A percentile compares a stretch with the other conserved stretches of the same genome.
phyloP scores from a whole-genome alignment of 495 filamentous ascomycete species.

The Aspergillus nanangensis region DNA sequence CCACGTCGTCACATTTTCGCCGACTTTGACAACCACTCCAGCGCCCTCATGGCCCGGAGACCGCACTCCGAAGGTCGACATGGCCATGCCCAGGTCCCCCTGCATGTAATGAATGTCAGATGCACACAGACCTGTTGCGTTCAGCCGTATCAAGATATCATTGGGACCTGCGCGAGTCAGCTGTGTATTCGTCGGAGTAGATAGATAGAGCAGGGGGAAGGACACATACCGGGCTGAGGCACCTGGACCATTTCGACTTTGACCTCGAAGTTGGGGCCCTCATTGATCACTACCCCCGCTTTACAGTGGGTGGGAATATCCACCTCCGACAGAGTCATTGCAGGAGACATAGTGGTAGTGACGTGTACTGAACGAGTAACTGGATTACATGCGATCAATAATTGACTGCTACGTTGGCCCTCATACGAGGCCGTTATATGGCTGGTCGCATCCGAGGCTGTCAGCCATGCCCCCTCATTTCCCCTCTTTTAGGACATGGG shows the following conservation, averaged over 20 bases:
- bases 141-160: constrained; percentile 43
- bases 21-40: constrained; percentile 50
- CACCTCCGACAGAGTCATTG: constrained; percentile 1
- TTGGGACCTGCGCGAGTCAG: constrained; percentile 31
- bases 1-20: constrained; percentile 46
- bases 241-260: constrained; percentile 49
- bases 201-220: too few species aligned
- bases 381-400: neutral
- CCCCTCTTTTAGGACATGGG: neutral
- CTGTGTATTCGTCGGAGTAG: neutral
- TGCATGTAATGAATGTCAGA: constrained; percentile 48
- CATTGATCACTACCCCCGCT: constrained; percentile 50
- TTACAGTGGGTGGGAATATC: constrained; percentile 51
- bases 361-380: neutral
- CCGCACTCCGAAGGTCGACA: constrained; percentile 41
- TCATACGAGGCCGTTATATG: neutral
- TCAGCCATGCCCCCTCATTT: neutral
- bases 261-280: constrained; percentile 48
- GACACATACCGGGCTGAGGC: constrained; percentile 41
- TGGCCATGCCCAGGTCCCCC: constrained; percentile 39
- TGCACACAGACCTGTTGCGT: constrained; percentile 45
- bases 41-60: constrained; percentile 56
- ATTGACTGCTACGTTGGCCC: too few species aligned
- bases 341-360: constrained; percentile 1
- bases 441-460: neutral